These are phyloP conservation scores for Fusarium anguioides DNA, from an alignment of 2,329 filamentous ascomycete species.

Conservation along the genomic window DNA sequence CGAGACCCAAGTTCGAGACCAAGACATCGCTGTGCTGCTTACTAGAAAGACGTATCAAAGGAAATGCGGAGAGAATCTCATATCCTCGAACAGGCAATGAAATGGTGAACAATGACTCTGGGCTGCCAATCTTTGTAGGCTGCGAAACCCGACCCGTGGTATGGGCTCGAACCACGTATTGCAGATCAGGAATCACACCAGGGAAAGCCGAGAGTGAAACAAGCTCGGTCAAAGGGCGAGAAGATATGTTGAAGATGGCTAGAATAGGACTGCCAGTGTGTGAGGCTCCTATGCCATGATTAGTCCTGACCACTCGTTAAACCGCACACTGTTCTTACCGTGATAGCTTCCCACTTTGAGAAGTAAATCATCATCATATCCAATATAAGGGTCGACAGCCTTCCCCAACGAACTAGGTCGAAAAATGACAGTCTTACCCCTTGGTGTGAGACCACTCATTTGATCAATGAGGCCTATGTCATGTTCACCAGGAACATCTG, in stretches of 20 bases:
- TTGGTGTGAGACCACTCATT: constrained; percentile 80
- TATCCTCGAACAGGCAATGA: constrained; percentile 75
- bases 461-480: constrained; percentile 79
- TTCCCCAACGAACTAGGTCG: constrained; percentile 81
- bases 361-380: constrained; percentile 77
- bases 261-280: constrained; percentile 80
- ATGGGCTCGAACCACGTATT: constrained; percentile 81
- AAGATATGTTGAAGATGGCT: constrained; percentile 84
- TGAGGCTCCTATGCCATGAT: constrained; percentile 54
- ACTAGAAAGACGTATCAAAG: constrained; percentile 68
- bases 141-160: constrained; percentile 70
- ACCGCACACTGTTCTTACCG: constrained; percentile 57
- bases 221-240: constrained; percentile 72
- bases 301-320: background rate
- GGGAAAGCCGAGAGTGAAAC: constrained; percentile 78
- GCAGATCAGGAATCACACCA: constrained; percentile 66
- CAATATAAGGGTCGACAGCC: constrained; percentile 77
- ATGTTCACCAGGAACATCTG: constrained; percentile 86
- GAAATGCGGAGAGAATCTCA: constrained; percentile 84
- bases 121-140: constrained; percentile 58
- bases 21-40: constrained; percentile 52
- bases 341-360: constrained; percentile 85
- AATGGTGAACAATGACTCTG: constrained; percentile 67
- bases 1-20: constrained; percentile 78
- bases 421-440: constrained; percentile 82